Conservation (phyloP, 805 yeast genomes). For the Candida khao-thaluensis region DNA sequence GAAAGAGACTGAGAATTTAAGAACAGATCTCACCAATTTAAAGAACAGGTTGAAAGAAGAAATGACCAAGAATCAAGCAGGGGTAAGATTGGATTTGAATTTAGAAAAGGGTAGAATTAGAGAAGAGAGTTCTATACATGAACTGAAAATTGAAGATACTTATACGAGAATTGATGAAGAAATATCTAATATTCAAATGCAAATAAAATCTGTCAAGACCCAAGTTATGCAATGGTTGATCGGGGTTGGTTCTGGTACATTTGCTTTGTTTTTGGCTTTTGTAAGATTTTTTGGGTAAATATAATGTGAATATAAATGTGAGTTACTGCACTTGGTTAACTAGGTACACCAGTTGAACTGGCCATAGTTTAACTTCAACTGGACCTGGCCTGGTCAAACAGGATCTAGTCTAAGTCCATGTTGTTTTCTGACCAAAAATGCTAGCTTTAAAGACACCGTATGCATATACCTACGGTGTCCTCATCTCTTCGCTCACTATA, state of each 20-base stretch:
- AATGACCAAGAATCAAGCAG: conserved; percentile 84
- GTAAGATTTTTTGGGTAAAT: conserved; percentile 68
- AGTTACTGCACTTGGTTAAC: too few relatives aligned
- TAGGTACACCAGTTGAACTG: too few relatives aligned
- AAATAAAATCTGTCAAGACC: conserved; percentile 90
- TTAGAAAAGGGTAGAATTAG: conserved; percentile 93
- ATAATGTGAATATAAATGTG: not conserved
- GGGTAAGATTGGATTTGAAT: conserved; percentile 86
- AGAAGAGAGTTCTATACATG: conserved; percentile 91
- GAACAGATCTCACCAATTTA: conserved; percentile 81
- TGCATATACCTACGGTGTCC: too few relatives aligned
- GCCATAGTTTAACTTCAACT: too few relatives aligned
- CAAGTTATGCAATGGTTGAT: conserved; percentile 98
- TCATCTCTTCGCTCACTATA: too few relatives aligned
- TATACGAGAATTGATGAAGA: conserved; percentile 95
- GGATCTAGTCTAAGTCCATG: too few relatives aligned
- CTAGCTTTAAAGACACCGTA: too few relatives aligned
- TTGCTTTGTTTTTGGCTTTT: conserved; percentile 90
- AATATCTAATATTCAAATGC: conserved; percentile 90
- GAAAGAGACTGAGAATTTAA: conserved; percentile 82
- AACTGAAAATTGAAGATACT: conserved; percentile 89
- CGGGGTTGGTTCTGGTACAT: conserved; percentile 98
- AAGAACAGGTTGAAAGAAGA: conserved; percentile 86
- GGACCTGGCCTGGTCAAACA: too few relatives aligned
- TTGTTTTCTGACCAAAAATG: too few relatives aligned